These are phyloP conservation scores for Cladosporium velox DNA, from an alignment of 2,329 filamentous ascomycete species.

Conservation along the genomic window DNA sequence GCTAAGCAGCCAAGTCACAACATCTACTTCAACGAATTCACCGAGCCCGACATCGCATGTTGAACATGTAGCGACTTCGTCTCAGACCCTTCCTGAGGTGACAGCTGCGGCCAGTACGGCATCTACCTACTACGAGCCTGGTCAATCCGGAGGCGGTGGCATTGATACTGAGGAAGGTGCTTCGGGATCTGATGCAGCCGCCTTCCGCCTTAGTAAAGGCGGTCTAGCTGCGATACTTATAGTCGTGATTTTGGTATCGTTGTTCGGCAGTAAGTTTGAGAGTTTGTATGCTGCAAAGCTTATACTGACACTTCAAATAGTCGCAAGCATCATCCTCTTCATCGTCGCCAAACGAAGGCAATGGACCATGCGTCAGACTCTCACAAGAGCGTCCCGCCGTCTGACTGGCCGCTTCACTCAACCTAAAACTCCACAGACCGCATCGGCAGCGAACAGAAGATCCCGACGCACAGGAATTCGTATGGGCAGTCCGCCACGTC, in stretches of 20 bases:
- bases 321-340: conserved; percentile 68
- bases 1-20: neutral
- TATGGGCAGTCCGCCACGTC: conserved; percentile 23
- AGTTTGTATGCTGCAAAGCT: neutral
- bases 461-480: conserved; percentile 29
- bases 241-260: conserved; percentile 64
- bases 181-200: conserved; percentile 59
- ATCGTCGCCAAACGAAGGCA: conserved; percentile 81
- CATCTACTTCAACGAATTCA: conserved; percentile 6
- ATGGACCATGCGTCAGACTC: conserved; percentile 74
- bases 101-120: neutral
- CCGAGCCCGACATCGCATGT: neutral
- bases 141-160: conserved; percentile 13
- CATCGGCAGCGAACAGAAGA: conserved; percentile 24
- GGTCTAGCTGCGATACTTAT: conserved; percentile 74
- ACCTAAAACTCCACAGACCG: conserved; percentile 8
- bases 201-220: conserved; percentile 65
- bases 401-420: conserved; percentile 44
- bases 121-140: conserved; percentile 6
- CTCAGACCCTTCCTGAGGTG: neutral
- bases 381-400: conserved; percentile 63
- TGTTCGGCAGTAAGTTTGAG: conserved; percentile 63
- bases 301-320: conserved; percentile 43
- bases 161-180: conserved; percentile 58
- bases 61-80: neutral